These are phyloP conservation scores for Zychaea mexicana DNA, from an alignment of 371 early-diverging fungal species.

Conservation along the genomic window DNA sequence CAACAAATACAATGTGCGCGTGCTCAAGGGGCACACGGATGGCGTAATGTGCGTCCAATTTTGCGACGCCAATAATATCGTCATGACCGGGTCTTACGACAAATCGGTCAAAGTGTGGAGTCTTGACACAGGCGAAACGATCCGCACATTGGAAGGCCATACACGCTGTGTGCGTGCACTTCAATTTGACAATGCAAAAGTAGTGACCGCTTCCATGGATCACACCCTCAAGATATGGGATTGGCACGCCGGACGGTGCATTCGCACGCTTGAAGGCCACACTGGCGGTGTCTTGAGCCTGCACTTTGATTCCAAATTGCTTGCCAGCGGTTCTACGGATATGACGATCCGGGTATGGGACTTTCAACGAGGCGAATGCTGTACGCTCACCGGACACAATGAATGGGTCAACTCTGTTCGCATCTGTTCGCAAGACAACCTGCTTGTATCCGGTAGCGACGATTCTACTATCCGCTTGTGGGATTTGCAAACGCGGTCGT, in stretches of 20 bases:
- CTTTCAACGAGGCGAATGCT: conserved; percentile 77
- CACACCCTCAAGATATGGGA: conserved; percentile 97
- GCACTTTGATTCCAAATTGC: conserved; percentile 81
- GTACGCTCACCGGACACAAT: conserved; percentile 79
- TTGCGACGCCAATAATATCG: conserved; percentile 67
- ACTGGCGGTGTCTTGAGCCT: conserved; percentile 87
- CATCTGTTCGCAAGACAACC: conserved; percentile 61
- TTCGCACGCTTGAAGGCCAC: conserved; percentile 83
- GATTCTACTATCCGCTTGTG: conserved; percentile 83
- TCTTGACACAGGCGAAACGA: conserved; percentile 71
- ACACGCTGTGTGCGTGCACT: conserved; percentile 84
- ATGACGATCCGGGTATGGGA: conserved; percentile 92
- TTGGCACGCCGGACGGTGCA: conserved; percentile 85
- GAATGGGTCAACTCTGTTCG: conserved; percentile 90
- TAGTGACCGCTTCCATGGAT: conserved; percentile 91
- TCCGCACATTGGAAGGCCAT: conserved; percentile 83
- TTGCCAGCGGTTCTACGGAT: conserved; percentile 88
- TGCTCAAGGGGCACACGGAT: conserved; percentile 78
- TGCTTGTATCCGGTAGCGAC: conserved; percentile 81
- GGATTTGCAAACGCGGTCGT: conserved; percentile 76
- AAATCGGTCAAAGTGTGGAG: conserved; percentile 83
- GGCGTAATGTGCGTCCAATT: conserved; percentile 89
- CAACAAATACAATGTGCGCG: conserved; percentile 61
- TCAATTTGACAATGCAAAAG: conserved; percentile 83
- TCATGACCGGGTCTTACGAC: conserved; percentile 89